Evolutionary conservation across 176 grass and related monocot genomes (phyloP).

Genomic region (Puccinellia tenuiflora): DNA sequence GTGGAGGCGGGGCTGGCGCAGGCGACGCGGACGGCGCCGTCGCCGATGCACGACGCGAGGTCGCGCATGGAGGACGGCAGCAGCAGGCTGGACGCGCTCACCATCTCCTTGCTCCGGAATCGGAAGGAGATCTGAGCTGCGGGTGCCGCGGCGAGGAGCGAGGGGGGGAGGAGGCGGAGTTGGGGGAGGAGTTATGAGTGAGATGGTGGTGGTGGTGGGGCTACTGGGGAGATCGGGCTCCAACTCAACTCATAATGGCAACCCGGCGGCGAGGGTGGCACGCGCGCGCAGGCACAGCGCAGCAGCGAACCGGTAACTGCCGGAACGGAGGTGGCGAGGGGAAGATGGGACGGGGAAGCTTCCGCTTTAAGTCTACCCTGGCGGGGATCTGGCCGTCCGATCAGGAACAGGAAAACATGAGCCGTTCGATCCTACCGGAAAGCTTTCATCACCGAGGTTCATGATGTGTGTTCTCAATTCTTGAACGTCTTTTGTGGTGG

Average conservation of each 20-base stretch:
- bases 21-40: constrained; percentile 66
- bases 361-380: background rate
- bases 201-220: background rate
- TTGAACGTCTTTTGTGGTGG: background rate
- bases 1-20: constrained; percentile 38
- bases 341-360: background rate
- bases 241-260: constrained; percentile 24
- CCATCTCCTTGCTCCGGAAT: constrained; percentile 23
- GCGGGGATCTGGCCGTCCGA: background rate
- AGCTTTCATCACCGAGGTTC: background rate
- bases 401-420: background rate
- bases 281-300: background rate
- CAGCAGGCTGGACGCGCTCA: constrained; percentile 57
- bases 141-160: background rate
- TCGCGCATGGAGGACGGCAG: constrained; percentile 51
- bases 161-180: background rate
- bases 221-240: constrained; percentile 1
- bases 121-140: background rate
- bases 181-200: background rate
- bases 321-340: constrained; percentile 4
- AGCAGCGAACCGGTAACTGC: constrained; percentile 8
- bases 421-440: background rate
- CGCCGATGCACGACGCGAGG: constrained; percentile 80
- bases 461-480: background rate
- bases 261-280: constrained; percentile 5